Evolutionary conservation across 2,329 filamentous ascomycete genomes (phyloP), one percentile per base, ranked within the genome.

Genomic region (Colletotrichum destructivum): DNA sequence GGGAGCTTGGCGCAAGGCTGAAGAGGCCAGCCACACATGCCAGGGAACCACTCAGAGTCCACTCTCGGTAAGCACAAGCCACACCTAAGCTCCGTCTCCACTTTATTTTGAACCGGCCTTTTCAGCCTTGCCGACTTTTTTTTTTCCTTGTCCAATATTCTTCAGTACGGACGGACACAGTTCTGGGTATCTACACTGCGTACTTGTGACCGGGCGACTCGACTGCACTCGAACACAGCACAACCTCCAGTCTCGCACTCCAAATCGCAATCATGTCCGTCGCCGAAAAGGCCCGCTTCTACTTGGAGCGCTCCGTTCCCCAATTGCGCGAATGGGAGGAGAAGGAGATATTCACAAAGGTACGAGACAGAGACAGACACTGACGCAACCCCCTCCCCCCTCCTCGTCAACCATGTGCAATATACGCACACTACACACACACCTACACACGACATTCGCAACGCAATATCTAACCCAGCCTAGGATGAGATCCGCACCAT

Each of bases 251-350:
- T 23, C 18, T 21, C 54, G 4, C 11, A 2, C 54, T 40, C 46
- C 7, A 23, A 42, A 2, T 2, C 21, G 15, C 16, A n/a, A 54
- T 21, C 59, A 64, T 51, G 68, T 62, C 62, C 52, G 92, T 96
- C 70, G 92, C 93, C 74, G 96, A 98, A 79, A 98, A 98, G 84
- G 96, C 96, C 67, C 94, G 96, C 70, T 98, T 96, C 84, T 98
- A 94, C 82, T 89, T 98, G 75, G 96, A 99, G 85, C 93, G 96
- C 76, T 93, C 93, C 2, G 94, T 98, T 54, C 94, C 95, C 18
- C 95, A 98, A 82, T 89, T 99, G 69, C 94, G 95, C 74, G 95
- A 98, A 78, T 97, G 94, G 82, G 93, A 97, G 82, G 90, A 94
- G 75, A 98, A 98, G 82, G 92, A 94, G 77, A 93, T 99, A 76